A percentile compares a stretch with the other conserved stretches of the same genome.
phyloP scores from a whole-genome alignment of 305 asterid genomes.

The Solanum chacoense region DNA sequence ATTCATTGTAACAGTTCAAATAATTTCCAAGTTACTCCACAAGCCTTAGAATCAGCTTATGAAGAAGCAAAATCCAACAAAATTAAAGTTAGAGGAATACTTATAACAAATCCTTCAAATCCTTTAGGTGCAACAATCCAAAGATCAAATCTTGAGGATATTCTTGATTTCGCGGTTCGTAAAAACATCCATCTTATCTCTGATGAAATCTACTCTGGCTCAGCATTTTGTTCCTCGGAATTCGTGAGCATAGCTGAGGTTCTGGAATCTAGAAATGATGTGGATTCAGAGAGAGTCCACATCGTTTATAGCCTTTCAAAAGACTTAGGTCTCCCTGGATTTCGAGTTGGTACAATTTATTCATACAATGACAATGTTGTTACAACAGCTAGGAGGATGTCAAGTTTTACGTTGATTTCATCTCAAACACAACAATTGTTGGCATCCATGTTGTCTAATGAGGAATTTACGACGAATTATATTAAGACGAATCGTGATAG shows the following conservation, averaged over 20 bases:
- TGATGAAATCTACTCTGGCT: conserved; percentile 81
- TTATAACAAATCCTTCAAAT: conserved; percentile 77
- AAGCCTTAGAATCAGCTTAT: conserved; percentile 57
- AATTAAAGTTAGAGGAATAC: conserved; percentile 44
- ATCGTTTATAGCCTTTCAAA: conserved; percentile 75
- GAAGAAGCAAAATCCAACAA: conserved; percentile 29
- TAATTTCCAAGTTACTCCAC: conserved; percentile 45
- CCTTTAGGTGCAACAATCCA: conserved; percentile 68
- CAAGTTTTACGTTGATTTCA: conserved; percentile 75
- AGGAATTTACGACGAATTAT: conserved; percentile 32
- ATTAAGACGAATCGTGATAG: conserved; percentile 45
- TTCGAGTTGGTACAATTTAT: conserved; percentile 72
- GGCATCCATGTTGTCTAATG: conserved; percentile 57
- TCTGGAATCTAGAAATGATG: conserved; percentile 24
- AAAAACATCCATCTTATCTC: conserved; percentile 74
- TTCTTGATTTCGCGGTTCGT: conserved; percentile 37
- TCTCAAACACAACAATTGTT: conserved; percentile 72
- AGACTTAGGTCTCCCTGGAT: conserved; percentile 75
- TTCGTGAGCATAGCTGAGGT: conserved; percentile 64
- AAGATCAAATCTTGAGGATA: conserved; percentile 26
- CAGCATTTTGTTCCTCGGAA: conserved; percentile 42
- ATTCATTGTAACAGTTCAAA: conserved; percentile 69
- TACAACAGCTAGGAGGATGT: conserved; percentile 74
- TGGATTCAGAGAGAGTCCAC: conserved; percentile 50
- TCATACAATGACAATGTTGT: conserved; percentile 72